Base-by-base conservation (phyloP, 306 rosid genomes). In the Oemleria cerasiformis region DNA sequence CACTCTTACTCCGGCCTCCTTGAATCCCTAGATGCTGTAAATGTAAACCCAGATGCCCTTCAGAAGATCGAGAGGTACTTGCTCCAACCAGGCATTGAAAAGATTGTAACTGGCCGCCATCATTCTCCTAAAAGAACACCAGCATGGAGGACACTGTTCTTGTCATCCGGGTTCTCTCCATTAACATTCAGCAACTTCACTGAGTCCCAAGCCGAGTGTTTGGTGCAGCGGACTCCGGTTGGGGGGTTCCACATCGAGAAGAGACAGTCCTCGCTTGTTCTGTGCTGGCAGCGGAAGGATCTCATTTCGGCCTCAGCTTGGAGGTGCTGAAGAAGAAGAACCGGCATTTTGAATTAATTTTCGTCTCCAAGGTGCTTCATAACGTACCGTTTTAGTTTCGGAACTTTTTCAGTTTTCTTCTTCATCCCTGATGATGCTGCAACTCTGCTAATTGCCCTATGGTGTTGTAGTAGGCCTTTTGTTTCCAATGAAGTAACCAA, bases 161-260 rank as follows among this genome's bases (percentile, higher is more conserved):
- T 88, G 72, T 84, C 87, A 56, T 78, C 88, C n/a, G 98, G 98
- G 8, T 88, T 90, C 78, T 81, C 90, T 17, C 92, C 97, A 20
- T 77, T 72, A 86, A 66, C 86, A 63, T 92, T 90, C 77, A 92
- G 97, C 48, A 92, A 90, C 79, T 84, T 91, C 75, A 87, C 97
- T 0, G 96, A 90, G 77, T 89, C 96, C 38, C 98, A 90, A 82
- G 97, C 97, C 0, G 98, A 92, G 80, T 92, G 93, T 73, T 63
- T 90, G 78, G 90, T 90, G 59, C 97, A 92, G 75, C 78, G 96
- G 85, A 84, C 80, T 75, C 92, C 87, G 0, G 88, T 80, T 21
- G 81, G 84, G 72, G 97, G 97, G 42, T 94, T 89, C 67, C 90
- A 91, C 20, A 79, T 91, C 2, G 96, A 89, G 85, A 94, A 85